phyloP scores from a whole-genome alignment of 345 rosid genomes.

The Euphorbia tirucalli region DNA sequence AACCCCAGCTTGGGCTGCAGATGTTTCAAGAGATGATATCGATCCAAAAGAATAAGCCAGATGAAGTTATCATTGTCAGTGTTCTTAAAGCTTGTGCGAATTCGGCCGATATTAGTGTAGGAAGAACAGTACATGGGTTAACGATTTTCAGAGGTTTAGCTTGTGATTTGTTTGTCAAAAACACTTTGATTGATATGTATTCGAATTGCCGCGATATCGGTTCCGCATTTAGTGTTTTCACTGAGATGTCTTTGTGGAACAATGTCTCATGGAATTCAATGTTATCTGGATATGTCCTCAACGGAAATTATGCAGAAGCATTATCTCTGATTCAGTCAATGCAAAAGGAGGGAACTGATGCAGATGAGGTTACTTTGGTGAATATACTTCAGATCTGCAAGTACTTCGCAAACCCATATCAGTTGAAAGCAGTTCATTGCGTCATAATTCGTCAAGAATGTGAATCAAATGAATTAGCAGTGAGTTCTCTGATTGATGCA shows the following conservation, averaged over 20 bases:
- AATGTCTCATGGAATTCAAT: constrained; percentile 66
- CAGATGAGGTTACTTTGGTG: constrained; percentile 57
- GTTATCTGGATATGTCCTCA: constrained; percentile 50
- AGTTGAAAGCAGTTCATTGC: constrained; percentile 60
- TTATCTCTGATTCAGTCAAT: constrained; percentile 40
- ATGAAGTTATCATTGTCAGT: constrained; percentile 41
- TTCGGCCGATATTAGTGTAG: constrained; percentile 30
- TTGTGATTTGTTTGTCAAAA: constrained; percentile 47
- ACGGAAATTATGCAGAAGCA: constrained; percentile 47
- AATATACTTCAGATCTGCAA: constrained; percentile 56
- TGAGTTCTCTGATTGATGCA: constrained; percentile 60
- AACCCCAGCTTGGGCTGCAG: constrained; percentile 37
- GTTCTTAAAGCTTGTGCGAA: constrained; percentile 60
- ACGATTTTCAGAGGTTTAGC: constrained; percentile 43
- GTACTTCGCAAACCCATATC: constrained; percentile 35
- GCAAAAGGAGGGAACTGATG: constrained; percentile 35
- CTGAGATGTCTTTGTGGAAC: constrained; percentile 38
- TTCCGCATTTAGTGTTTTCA: constrained; percentile 51
- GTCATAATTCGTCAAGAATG: constrained; percentile 39
- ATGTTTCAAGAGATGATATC: constrained; percentile 54
- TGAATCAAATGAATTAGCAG: constrained; percentile 38
- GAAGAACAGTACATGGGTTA: constrained; percentile 53
- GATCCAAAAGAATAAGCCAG: constrained; percentile 37
- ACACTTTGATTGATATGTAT: constrained; percentile 66
- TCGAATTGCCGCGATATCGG: constrained; percentile 44